Evolutionary conservation across 2,329 filamentous ascomycete species (phyloP).

Genomic region (Nemania sp.): DNA sequence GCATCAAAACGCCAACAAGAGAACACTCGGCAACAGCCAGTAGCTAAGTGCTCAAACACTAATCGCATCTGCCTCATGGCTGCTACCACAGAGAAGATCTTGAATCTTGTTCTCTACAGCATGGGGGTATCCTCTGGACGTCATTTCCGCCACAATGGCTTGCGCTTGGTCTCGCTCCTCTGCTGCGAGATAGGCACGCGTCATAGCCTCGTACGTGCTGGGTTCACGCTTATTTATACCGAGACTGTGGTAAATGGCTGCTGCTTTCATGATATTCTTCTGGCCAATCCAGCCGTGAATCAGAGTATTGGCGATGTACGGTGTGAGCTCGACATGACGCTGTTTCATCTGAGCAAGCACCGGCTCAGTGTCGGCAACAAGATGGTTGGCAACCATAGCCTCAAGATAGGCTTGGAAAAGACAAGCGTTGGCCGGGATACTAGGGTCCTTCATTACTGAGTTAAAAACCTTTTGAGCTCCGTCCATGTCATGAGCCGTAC

Average conservation of each 20-base stretch:
- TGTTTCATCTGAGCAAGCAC: conserved; percentile 75
- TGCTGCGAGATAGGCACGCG: conserved; percentile 82
- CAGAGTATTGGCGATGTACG: conserved; percentile 97
- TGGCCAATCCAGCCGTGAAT: conserved; percentile 95
- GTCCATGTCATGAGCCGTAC: conserved; percentile 87
- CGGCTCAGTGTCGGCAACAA: conserved; percentile 73
- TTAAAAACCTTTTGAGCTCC: conserved; percentile 84
- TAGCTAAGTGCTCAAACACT: conserved; percentile 23
- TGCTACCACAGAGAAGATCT: conserved; percentile 74
- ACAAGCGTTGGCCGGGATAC: conserved; percentile 75
- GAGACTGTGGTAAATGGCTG: conserved; percentile 78
- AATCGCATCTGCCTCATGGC: conserved; percentile 44
- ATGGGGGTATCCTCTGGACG: conserved; percentile 84
- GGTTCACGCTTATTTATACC: conserved; percentile 81
- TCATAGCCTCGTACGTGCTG: conserved; percentile 99
- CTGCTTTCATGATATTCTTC: conserved; percentile 77
- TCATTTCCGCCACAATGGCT: conserved; percentile 83
- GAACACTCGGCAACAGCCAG: not conserved
- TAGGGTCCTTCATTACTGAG: conserved; percentile 68
- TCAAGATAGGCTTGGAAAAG: conserved; percentile 98
- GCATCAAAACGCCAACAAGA: conserved; percentile 15
- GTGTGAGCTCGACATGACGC: conserved; percentile 80
- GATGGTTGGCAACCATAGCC: conserved; percentile 92
- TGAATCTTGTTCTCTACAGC: conserved; percentile 93
- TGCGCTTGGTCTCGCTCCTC: conserved; percentile 79